Evolutionary conservation across 192 early-diverging fungal species (phyloP).

Genomic region (Neocallimastix lanati): DNA sequence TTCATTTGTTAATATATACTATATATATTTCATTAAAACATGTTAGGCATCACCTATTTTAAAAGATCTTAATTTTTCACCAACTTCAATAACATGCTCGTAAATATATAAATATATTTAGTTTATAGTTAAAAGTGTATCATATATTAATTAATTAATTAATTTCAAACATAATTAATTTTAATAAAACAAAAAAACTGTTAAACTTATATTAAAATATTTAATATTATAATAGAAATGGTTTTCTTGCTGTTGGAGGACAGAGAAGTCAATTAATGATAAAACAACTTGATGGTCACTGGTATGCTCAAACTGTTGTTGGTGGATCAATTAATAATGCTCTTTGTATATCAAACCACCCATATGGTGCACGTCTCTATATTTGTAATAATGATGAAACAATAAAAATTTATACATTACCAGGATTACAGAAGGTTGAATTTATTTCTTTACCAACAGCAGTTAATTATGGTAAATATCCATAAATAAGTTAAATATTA

Average conservation of each 20-base stretch:
- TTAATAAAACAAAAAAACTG: no score
- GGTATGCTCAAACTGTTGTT: slow-evolving; percentile 36
- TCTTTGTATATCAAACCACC: slow-evolving; percentile 39
- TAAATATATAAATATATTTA: no score
- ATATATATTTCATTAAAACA: no score
- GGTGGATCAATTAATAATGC: slow-evolving; percentile 78
- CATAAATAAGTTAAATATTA: no score
- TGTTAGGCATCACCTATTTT: slow-evolving; percentile 33
- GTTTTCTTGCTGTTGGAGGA: slow-evolving; percentile 82
- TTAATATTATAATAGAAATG: no score
- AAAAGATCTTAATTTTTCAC: slow-evolving; percentile 57
- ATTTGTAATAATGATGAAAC: slow-evolving; percentile 90
- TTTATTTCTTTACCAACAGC: slow-evolving; percentile 70
- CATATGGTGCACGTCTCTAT: slow-evolving; percentile 44
- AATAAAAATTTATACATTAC: slow-evolving; percentile 74
- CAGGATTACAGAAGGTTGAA: slow-evolving; percentile 50
- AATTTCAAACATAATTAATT: no score
- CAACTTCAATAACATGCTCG: slow-evolving; percentile 35
- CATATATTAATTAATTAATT: no score
- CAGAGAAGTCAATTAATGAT: slow-evolving; percentile 69
- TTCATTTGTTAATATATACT: no score
- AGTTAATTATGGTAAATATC: slow-evolving; percentile 76
- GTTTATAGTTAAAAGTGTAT: no score
- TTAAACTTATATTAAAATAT: no score
- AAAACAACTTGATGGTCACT: slow-evolving; percentile 35